These are phyloP conservation scores for Amaranthus hypochondriacus DNA, from an alignment of 148 eudicot genomes.

Conservation along the genomic window DNA sequence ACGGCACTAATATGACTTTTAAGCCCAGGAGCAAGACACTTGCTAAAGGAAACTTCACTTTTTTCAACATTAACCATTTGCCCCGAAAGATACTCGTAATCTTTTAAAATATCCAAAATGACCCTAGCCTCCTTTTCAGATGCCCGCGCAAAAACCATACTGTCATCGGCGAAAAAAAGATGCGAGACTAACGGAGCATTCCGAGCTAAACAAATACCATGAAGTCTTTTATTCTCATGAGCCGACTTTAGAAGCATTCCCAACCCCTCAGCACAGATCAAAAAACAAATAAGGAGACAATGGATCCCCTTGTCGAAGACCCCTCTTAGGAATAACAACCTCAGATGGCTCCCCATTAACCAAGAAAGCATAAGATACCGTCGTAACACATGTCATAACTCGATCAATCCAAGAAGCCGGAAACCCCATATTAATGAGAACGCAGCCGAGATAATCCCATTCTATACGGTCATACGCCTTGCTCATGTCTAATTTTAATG, in stretches of 20 bases:
- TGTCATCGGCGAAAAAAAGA: constrained; percentile 15
- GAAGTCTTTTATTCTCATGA: neutral
- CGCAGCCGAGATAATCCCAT: neutral
- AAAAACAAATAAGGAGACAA: neutral
- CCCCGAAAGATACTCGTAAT: neutral
- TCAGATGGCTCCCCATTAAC: neutral
- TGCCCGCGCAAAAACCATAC: neutral
- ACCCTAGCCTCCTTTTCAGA: neutral
- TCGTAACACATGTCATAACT: neutral
- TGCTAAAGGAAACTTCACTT: too few relatives aligned
- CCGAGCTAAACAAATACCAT: neutral
- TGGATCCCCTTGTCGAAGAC: neutral
- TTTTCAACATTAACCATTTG: neutral
- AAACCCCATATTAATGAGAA: neutral
- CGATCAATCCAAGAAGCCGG: neutral
- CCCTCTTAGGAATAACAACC: neutral
- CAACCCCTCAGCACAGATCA: neutral
- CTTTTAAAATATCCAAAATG: neutral
- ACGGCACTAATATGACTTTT: too few relatives aligned
- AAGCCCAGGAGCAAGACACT: too few relatives aligned
- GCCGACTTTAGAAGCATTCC: neutral
- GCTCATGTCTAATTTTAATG: neutral
- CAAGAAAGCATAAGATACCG: neutral
- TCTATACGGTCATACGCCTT: neutral
- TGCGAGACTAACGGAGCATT: neutral